A percentile compares a stretch with the other conserved stretches of the same genome.
phyloP scores from a whole-genome alignment of 2,329 filamentous ascomycete genomes.

The Diaporthe vaccinii region DNA sequence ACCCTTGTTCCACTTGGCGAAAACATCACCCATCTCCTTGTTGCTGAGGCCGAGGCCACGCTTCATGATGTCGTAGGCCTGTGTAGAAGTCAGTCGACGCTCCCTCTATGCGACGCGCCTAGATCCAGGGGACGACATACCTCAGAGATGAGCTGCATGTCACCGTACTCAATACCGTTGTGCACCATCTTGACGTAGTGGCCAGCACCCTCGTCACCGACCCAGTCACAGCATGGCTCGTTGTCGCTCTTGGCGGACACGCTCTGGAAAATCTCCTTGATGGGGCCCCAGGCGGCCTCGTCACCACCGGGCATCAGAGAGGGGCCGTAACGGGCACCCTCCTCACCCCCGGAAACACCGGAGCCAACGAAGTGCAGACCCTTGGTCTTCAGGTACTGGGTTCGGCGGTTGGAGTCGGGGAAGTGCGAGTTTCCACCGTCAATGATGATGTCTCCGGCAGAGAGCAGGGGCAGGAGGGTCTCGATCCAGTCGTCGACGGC shows the following conservation, averaged over 20 bases:
- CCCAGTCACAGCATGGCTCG: conserved; percentile 99
- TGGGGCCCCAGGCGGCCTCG: conserved; percentile 96
- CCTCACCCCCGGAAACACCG: conserved; percentile 98
- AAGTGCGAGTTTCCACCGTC: conserved; percentile 99
- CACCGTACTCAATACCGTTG: conserved; percentile 99
- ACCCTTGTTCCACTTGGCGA: conserved; percentile 98
- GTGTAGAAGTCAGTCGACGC: conserved; percentile 26
- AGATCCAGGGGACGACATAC: conserved; percentile 63
- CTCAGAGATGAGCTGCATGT: conserved; percentile 99
- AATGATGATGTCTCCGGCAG: conserved; percentile 96
- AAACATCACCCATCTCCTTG: conserved; percentile 97
- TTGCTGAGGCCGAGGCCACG: conserved; percentile 88
- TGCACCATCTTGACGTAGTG: conserved; percentile 99
- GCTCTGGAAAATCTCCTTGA: conserved; percentile 99
- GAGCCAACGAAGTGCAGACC: conserved; percentile 95
- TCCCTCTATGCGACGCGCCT: neutral
- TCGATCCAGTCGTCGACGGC: conserved; percentile 99
- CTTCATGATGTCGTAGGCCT: conserved; percentile 99
- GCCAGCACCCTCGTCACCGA: conserved; percentile 98
- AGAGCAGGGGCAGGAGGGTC: conserved; percentile 86
- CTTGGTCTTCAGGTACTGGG: conserved; percentile 87
- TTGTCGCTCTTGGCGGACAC: conserved; percentile 98
- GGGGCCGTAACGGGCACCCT: conserved; percentile 97
- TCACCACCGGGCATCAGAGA: conserved; percentile 99
- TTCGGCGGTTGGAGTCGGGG: conserved; percentile 98